Conservation (phyloP, 169 alveolate species). For the Plasmodium cynomolgi region DNA sequence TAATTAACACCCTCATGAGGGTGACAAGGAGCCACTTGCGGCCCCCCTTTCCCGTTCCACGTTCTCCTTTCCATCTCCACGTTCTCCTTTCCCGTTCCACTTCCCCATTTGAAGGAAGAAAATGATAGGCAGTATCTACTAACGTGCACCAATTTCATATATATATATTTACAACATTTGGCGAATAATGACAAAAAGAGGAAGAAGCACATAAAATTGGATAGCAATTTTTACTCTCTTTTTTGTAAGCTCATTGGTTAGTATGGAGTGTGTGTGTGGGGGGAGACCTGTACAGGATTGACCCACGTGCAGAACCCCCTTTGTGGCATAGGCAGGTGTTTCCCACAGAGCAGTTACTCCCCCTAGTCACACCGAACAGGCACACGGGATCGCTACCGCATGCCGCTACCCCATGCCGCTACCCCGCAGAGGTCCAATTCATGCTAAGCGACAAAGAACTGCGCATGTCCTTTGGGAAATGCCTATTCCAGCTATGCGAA, state of each 20-base stretch:
- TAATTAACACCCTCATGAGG: background rate
- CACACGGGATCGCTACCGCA: background rate
- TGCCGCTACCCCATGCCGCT: background rate
- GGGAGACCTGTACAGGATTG: too few species aligned
- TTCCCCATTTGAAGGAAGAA: conserved; percentile 32
- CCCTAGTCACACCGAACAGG: background rate
- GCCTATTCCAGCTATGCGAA: conserved; percentile 41
- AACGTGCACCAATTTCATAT: conserved; percentile 19
- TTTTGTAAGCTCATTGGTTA: conserved; percentile 42
- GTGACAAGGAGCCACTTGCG: background rate
- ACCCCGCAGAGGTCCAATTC: conserved; percentile 17
- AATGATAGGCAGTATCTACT: conserved; percentile 41
- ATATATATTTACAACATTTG: conserved; percentile 49
- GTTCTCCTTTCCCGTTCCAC: background rate
- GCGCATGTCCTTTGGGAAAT: conserved; percentile 48
- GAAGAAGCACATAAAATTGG: conserved; percentile 15
- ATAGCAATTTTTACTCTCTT: background rate
- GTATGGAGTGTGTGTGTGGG: background rate
- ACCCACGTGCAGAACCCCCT: background rate
- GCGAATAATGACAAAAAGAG: conserved; percentile 1
- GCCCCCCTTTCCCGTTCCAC: background rate
- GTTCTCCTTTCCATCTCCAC: background rate
- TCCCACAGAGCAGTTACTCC: background rate
- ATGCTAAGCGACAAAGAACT: conserved; percentile 63
- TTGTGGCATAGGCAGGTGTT: background rate